A percentile compares a stretch with the other conserved stretches of the same genome.
Conservation (phyloP, 768 basidiomycete species). For the Pleurotus cornucopiae region DNA sequence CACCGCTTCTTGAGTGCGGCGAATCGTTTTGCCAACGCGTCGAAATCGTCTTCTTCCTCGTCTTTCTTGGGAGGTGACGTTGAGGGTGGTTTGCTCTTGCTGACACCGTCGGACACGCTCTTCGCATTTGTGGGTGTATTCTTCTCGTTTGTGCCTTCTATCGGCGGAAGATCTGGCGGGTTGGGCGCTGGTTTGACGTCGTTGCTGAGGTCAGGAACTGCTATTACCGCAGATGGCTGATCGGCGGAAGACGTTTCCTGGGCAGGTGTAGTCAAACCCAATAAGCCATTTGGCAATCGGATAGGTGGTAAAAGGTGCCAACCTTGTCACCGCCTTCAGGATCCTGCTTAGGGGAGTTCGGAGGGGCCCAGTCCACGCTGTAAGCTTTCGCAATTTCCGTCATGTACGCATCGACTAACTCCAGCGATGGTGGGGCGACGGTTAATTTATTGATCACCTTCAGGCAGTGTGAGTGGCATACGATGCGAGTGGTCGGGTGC, state of each 20-base stretch:
- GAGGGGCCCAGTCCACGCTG: slow-evolving; percentile 61
- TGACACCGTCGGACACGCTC: slow-evolving; percentile 15
- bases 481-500: slow-evolving; percentile 1
- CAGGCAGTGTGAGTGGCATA: background rate
- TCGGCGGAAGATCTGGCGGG: slow-evolving; percentile 48
- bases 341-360: slow-evolving; percentile 21
- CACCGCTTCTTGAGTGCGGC: slow-evolving; percentile 83
- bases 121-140: slow-evolving; percentile 16
- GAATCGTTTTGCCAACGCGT: slow-evolving; percentile 73
- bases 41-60: slow-evolving; percentile 64
- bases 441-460: slow-evolving; percentile 76
- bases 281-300: background rate
- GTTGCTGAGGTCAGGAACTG: slow-evolving; percentile 23
- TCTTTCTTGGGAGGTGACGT: slow-evolving; percentile 21
- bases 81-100: slow-evolving; percentile 17
- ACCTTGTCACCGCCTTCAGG: slow-evolving; percentile 36
- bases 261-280: background rate
- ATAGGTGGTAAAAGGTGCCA: slow-evolving; percentile 12
- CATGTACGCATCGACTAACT: slow-evolving; percentile 85
- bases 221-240: slow-evolving; percentile 1
- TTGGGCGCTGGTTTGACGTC: slow-evolving; percentile 29
- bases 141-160: slow-evolving; percentile 38
- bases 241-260: slow-evolving; percentile 4
- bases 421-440: slow-evolving; percentile 62
- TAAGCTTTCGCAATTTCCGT: slow-evolving; percentile 89